Conservation (phyloP, 768 basidiomycete species). For the Kwoniella newhampshirensis region DNA sequence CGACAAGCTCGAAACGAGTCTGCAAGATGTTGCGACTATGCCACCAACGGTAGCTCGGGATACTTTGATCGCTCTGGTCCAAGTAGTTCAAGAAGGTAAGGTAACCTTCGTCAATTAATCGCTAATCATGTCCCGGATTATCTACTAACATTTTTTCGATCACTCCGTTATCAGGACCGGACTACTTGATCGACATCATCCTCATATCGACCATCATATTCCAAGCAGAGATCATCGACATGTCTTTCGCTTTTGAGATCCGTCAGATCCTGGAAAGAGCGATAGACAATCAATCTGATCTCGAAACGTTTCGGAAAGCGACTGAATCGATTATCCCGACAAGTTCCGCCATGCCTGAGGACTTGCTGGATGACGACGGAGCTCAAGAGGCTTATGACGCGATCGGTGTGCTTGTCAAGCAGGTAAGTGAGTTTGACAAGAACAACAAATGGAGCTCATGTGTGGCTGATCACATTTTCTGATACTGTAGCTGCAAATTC, state of each 20-base stretch:
- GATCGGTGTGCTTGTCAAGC: slow-evolving; percentile 30
- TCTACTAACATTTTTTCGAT: too few relatives aligned
- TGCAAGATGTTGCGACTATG: background rate
- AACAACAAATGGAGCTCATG: background rate
- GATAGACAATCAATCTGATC: slow-evolving; percentile 18
- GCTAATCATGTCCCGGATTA: too few relatives aligned
- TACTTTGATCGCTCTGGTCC: slow-evolving; percentile 6
- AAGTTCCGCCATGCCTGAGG: slow-evolving; percentile 6
- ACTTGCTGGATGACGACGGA: slow-evolving; percentile 26
- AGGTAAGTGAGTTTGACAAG: slow-evolving; percentile 15
- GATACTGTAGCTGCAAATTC: slow-evolving; percentile 21
- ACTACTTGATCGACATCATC: slow-evolving; percentile 41
- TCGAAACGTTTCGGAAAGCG: slow-evolving; percentile 21
- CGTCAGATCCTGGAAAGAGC: slow-evolving; percentile 26
- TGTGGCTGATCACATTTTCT: background rate
- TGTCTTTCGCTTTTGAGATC: slow-evolving; percentile 25
- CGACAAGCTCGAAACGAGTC: slow-evolving; percentile 11
- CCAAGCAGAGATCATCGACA: slow-evolving; percentile 37
- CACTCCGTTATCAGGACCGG: slow-evolving; percentile 36
- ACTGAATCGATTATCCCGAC: slow-evolving; percentile 20
- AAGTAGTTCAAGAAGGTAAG: slow-evolving; percentile 36
- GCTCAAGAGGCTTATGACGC: slow-evolving; percentile 24
- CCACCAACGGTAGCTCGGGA: background rate
- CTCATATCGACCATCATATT: slow-evolving; percentile 33
- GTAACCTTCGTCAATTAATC: background rate